Evolutionary conservation across 1,284 basidiomycete species (phyloP).

Genomic region (Tilletia horrida): DNA sequence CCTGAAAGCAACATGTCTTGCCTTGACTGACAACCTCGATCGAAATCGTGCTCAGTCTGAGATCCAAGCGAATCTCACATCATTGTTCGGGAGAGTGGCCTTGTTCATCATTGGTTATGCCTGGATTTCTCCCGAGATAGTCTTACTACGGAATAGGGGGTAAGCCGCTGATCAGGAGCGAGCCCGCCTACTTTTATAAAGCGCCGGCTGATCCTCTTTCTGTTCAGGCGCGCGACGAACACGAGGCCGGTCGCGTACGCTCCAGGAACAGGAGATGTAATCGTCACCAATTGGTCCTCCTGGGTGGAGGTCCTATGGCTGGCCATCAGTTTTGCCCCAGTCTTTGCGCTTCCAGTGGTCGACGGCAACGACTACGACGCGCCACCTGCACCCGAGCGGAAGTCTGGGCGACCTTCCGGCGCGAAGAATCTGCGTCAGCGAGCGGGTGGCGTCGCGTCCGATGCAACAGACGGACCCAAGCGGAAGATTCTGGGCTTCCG

Average conservation of each 20-base stretch:
- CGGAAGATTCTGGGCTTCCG: conserved; percentile 12
- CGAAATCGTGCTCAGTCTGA: neutral
- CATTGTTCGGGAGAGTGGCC: neutral
- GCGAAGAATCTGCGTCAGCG: neutral
- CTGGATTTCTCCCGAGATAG: conserved; percentile 8
- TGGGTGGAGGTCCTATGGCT: conserved; percentile 49
- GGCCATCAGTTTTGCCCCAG: conserved; percentile 29
- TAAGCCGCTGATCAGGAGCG: neutral
- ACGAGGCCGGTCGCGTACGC: conserved; percentile 15
- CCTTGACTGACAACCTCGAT: neutral
- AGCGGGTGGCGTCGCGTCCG: conserved; percentile 18
- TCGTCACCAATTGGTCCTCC: conserved; percentile 46
- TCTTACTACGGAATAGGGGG: conserved; percentile 9
- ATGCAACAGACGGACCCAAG: conserved; percentile 21
- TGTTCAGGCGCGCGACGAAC: conserved; percentile 9
- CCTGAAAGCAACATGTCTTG: neutral
- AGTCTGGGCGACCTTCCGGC: conserved; percentile 27
- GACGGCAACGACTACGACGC: neutral
- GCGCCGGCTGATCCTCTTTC: conserved; percentile 16
- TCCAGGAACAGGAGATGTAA: conserved; percentile 36
- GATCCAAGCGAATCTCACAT: conserved; percentile 4
- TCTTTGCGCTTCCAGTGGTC: conserved; percentile 26
- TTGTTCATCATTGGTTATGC: conserved; percentile 11
- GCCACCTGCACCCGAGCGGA: conserved; percentile 22
- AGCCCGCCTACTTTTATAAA: conserved; percentile 17